These are phyloP conservation scores for Botryotinia convoluta DNA, from an alignment of 2,329 filamentous ascomycete species.

Conservation along the genomic window DNA sequence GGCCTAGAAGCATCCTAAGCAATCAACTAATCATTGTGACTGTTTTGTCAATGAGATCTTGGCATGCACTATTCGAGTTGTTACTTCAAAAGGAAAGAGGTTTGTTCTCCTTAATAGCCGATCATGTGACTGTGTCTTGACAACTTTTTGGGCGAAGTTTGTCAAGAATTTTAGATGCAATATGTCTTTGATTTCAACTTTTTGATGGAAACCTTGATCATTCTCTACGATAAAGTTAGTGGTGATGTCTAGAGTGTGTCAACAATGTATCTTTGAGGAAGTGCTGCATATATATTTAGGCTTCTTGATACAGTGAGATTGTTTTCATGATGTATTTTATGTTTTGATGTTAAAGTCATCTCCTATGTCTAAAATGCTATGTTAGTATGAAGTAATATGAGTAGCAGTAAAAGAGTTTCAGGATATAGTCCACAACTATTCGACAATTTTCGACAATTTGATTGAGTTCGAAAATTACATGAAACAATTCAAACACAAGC, in stretches of 20 bases:
- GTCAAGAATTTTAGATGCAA: neutral
- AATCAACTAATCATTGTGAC: neutral
- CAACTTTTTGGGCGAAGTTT: neutral
- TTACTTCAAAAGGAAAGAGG: neutral
- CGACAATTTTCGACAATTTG: too few species aligned
- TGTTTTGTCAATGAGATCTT: neutral
- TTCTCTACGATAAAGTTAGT: too few species aligned
- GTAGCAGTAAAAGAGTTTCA: neutral
- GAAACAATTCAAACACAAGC: too few species aligned
- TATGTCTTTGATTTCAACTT: neutral
- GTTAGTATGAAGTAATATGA: accelerated
- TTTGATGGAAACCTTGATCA: neutral
- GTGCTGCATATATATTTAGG: neutral
- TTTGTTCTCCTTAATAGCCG: slow-evolving; percentile 7
- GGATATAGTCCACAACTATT: accelerated
- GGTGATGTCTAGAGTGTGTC: neutral
- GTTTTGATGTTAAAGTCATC: accelerated
- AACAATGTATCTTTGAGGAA: neutral
- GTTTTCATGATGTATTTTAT: accelerated
- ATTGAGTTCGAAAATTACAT: too few species aligned
- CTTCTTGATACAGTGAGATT: neutral
- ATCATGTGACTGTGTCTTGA: neutral
- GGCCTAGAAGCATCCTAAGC: accelerated
- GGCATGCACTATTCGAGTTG: neutral
- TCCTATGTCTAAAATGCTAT: neutral